These are phyloP conservation scores for Cadophora sp. DNA, from an alignment of 2,329 filamentous ascomycete genomes.

Conservation along the genomic window DNA sequence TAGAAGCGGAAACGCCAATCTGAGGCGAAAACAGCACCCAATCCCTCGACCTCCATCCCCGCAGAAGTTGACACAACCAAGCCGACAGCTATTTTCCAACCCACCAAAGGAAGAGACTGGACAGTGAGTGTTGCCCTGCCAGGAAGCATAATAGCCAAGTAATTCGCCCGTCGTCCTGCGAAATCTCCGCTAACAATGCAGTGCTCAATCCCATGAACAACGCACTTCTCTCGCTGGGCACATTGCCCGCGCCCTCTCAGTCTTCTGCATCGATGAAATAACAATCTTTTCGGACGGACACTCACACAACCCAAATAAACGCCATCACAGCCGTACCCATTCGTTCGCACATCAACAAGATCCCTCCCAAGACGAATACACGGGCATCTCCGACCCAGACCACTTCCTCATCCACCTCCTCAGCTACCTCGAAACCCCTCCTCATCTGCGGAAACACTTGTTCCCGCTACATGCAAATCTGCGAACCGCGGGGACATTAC, in stretches of 20 bases:
- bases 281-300: conserved; percentile 80
- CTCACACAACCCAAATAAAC: conserved; percentile 38
- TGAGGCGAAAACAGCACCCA: conserved; percentile 35
- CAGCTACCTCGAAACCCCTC: conserved; percentile 83
- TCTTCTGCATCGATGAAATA: conserved; percentile 86
- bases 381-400: conserved; percentile 74
- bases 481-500: conserved; percentile 73
- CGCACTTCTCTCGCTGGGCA: conserved; percentile 76
- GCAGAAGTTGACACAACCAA: conserved; percentile 60
- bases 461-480: conserved; percentile 84
- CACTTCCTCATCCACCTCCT: conserved; percentile 83
- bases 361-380: conserved; percentile 55
- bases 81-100: conserved; percentile 72
- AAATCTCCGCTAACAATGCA: conserved; percentile 24
- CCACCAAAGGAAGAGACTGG: conserved; percentile 68
- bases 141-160: conserved; percentile 75
- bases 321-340: conserved; percentile 34
- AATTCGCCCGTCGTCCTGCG: background rate
- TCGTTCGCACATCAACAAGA: conserved; percentile 50
- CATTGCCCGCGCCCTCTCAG: conserved; percentile 80
- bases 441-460: conserved; percentile 77
- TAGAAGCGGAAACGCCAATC: conserved; percentile 46
- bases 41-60: conserved; percentile 40
- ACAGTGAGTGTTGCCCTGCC: conserved; percentile 81
- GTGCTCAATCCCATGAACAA: conserved; percentile 60